Conservation (phyloP, 345 rosid genomes). For the Eucalyptus guilfoylei region DNA sequence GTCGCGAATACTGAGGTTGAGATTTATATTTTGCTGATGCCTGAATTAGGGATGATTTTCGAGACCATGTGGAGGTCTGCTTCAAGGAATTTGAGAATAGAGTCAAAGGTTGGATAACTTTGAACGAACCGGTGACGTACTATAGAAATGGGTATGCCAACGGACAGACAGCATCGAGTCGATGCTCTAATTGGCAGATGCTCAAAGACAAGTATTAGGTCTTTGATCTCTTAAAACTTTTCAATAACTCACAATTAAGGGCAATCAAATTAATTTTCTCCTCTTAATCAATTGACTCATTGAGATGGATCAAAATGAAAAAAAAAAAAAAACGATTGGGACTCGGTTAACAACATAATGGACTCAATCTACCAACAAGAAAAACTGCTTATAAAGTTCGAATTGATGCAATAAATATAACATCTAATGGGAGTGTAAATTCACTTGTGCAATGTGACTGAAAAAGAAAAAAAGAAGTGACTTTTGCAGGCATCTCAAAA, state of each 20-base stretch:
- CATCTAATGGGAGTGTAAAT: not conserved
- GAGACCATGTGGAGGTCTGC: constrained; percentile 23
- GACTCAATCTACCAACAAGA: not conserved
- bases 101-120: constrained; percentile 47
- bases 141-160: constrained; percentile 2
- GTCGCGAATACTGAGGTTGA: not conserved
- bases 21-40: not conserved
- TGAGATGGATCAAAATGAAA: not conserved
- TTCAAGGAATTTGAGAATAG: constrained; percentile 32
- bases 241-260: not conserved
- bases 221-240: not conserved
- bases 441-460: not conserved
- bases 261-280: not conserved
- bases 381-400: not conserved
- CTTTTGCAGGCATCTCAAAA: constrained; percentile 3
- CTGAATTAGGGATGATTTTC: not conserved
- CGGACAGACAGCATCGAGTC: constrained; percentile 13
- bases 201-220: constrained; percentile 18
- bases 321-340: not conserved
- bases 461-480: not conserved
- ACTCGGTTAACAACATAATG: not conserved
- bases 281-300: not conserved
- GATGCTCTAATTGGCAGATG: constrained; percentile 22
- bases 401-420: not conserved
- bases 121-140: constrained; percentile 22